These are phyloP conservation scores for Salisapilia sapeloensis DNA, from an alignment of 352 stramenopile genomes.

Conservation along the genomic window DNA sequence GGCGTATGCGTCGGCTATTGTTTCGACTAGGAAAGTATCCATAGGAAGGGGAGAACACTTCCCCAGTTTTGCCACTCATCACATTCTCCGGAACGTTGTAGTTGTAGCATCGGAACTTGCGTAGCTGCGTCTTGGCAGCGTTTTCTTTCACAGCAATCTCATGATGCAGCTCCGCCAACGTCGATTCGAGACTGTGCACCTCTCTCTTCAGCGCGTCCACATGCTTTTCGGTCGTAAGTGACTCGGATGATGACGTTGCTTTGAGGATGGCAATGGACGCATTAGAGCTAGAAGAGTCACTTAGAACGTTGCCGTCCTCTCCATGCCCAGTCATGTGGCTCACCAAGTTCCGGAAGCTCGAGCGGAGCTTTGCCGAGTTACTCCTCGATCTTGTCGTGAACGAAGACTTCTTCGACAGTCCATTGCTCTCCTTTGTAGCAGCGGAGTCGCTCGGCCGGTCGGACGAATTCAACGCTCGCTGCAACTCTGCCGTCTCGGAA, in stretches of 20 bases:
- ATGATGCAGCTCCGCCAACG: slow-evolving; percentile 38
- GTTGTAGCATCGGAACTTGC: slow-evolving; percentile 61
- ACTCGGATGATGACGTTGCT: neutral
- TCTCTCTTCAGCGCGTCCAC: slow-evolving; percentile 41
- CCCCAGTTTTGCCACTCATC: slow-evolving; percentile 25
- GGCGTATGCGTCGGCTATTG: too few species aligned
- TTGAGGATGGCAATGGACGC: too few species aligned
- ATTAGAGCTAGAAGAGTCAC: too few species aligned
- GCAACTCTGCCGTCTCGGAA: slow-evolving; percentile 50
- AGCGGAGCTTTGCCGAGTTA: slow-evolving; percentile 37
- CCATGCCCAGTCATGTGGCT: slow-evolving; percentile 35
- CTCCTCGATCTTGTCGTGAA: slow-evolving; percentile 36
- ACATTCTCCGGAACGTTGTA: slow-evolving; percentile 58
- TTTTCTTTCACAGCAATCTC: slow-evolving; percentile 53
- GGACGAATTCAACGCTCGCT: too few species aligned
- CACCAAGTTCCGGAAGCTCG: slow-evolving; percentile 47
- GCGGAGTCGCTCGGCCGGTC: too few species aligned
- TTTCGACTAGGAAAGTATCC: too few species aligned
- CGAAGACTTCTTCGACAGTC: too few species aligned
- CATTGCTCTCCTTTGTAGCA: too few species aligned
- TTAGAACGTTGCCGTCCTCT: too few species aligned
- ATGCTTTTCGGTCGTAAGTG: neutral
- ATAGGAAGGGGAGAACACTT: slow-evolving; percentile 19
- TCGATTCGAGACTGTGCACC: slow-evolving; percentile 34
- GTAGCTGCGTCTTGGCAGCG: slow-evolving; percentile 28